phyloP scores from a whole-genome alignment of 352 stramenopile species.

The Globisporangium alternatum region DNA sequence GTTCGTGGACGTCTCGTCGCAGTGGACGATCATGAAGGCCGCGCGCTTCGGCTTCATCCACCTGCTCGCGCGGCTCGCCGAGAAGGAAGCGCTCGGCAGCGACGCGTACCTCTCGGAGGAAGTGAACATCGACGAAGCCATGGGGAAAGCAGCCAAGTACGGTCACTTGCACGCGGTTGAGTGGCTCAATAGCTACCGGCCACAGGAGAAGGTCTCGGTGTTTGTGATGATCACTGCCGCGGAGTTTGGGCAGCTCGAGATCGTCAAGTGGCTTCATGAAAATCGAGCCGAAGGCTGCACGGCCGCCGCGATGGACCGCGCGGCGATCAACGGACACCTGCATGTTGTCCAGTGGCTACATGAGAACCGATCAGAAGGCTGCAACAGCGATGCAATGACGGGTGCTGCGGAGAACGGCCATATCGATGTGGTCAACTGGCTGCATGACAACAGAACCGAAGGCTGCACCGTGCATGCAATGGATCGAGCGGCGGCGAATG shows the following conservation, averaged over 20 bases:
- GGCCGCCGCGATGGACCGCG: slow-evolving; percentile 36
- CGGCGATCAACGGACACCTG: slow-evolving; percentile 36
- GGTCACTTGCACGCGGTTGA: slow-evolving; percentile 29
- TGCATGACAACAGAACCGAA: slow-evolving; percentile 33
- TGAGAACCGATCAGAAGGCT: slow-evolving; percentile 31
- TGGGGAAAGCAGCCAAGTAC: slow-evolving; percentile 34
- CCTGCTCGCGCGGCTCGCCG: slow-evolving; percentile 34
- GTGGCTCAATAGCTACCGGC: slow-evolving; percentile 30
- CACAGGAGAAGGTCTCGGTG: slow-evolving; percentile 29
- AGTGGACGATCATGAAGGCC: slow-evolving; percentile 40
- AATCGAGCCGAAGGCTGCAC: slow-evolving; percentile 27
- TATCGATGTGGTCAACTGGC: slow-evolving; percentile 35
- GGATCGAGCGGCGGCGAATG: slow-evolving; percentile 41
- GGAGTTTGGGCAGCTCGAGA: slow-evolving; percentile 29
- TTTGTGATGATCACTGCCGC: slow-evolving; percentile 41
- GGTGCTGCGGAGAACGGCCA: slow-evolving; percentile 32
- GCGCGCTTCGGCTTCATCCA: slow-evolving; percentile 37
- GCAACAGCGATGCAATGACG: slow-evolving; percentile 37
- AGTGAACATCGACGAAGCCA: slow-evolving; percentile 35
- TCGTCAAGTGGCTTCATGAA: slow-evolving; percentile 32
- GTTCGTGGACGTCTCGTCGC: slow-evolving; percentile 33
- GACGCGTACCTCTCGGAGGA: slow-evolving; percentile 13
- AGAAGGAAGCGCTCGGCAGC: slow-evolving; percentile 12
- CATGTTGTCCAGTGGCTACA: slow-evolving; percentile 40
- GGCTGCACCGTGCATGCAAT: slow-evolving; percentile 42